Base-by-base conservation (phyloP, 2,329 filamentous ascomycete species). In the Cercospora canescens region DNA sequence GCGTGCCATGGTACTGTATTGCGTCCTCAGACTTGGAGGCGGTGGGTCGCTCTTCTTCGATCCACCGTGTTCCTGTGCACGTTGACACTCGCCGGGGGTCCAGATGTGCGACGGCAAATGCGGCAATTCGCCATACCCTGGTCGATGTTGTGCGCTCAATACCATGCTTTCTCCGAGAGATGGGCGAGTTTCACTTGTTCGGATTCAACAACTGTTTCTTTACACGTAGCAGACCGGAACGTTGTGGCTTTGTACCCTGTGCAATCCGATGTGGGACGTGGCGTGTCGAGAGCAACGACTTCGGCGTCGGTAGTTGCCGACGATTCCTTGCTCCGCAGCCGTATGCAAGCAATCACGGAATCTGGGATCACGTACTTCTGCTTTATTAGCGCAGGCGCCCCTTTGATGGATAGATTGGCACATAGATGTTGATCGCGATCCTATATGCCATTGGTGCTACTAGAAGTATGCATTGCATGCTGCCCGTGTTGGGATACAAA, bases 1-100 rank as follows among this genome's bases (percentile, higher is more conserved):
- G n/a, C 28, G 18, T 34, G 59, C 41, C 59, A 48, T 61, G 59
- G 59, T 52, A 35, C 21, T 61, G 39, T 39, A n/a, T n/a, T n/a
- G n/a, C n/a, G n/a, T n/a, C n/a, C n/a, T n/a, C n/a, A n/a, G n/a
- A n/a, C n/a, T n/a, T n/a, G n/a, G n/a, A n/a, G n/a, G n/a, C n/a
- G n/a, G n/a, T n/a, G n/a, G n/a, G 24, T 50, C 45, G 45, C 45
- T 7, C 5, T 3, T 50, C 28, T 50, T 28, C 45, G 24, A 50
- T 28, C 45, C 45, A 50, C 45, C 8, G 7, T 28, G 21, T 35
- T 35, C 2, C 41, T 7, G 41, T 34, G 11, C 52, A 32, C 8
- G 52, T n/a, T 34, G 28, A 35, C n/a, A 16, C 16, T 56, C 56
- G 21, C 16, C 18, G 30, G 21, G 18, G 35, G 34, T 16, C 56